Evolutionary conservation across 768 basidiomycete genomes (phyloP), one percentile per base, ranked within the genome.

Genomic region (Suillus paluster): DNA sequence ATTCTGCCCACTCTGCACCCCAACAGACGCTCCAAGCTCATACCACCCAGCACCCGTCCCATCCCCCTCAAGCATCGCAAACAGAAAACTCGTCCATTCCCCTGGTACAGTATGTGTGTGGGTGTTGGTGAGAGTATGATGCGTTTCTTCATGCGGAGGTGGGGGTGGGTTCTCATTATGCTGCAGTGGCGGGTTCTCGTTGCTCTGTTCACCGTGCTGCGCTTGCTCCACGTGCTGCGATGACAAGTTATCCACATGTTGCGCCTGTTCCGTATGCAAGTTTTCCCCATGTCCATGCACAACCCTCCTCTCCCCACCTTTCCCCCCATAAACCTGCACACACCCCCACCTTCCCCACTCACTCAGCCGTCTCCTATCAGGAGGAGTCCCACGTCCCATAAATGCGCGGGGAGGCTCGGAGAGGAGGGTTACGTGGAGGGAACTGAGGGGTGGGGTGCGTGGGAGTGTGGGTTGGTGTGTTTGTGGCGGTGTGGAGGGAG

Each of bases 321-420:
- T 41, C 11, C 12, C 21, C 7, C 52, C 52, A 36, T 53, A 50
- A 1, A 50, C 27, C 27, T 53, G 54, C 23, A 41, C 54, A 19
- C 38, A 41, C 1, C 48, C 66, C 14, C 64, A 72, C 1, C 63
- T 62, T 8, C 73, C 73, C 73, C 73, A 75, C 58, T 76, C 73
- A 10, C 63, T 46, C 12, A 73, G 59, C n/a, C 73, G 68, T 17
- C 61, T 67, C 48, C 70, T 68, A 21, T 75, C 75, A 8, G 73
- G 73, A 4, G 73, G 73, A 0, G 73, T 75, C 12, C 73, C 73
- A 3, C 73, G 75, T 21, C 73, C 73, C 73, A 75, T 75, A 39
- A 75, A 75, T 3, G 75, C 73, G 30, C 75, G 73, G 1, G 71
- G 70, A 1, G 73, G 73, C 46, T 75, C 73, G 14, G 73, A 75